Conservation (phyloP, 805 yeast species). For the Sugiyamaella marilandica region DNA sequence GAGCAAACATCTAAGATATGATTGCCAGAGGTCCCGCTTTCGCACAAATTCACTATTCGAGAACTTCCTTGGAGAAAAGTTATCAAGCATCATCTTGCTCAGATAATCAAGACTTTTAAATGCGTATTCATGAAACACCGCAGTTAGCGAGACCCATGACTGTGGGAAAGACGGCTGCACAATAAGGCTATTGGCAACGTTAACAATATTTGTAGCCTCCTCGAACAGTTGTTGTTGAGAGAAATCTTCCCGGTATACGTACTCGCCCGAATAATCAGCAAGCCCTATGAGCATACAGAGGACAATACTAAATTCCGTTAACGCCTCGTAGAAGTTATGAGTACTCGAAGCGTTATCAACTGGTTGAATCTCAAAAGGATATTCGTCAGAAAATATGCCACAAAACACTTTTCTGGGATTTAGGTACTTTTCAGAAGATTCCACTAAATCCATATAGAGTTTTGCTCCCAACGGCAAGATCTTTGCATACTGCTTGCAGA, state of each 20-base stretch:
- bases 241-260: neutral
- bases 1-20: conserved; percentile 53
- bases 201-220: neutral
- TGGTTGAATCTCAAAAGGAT: conserved; percentile 60
- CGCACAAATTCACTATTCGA: conserved; percentile 37
- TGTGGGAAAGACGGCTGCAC: conserved; percentile 32
- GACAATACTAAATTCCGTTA: conserved; percentile 64
- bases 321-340: conserved; percentile 62
- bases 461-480: conserved; percentile 29
- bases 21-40: conserved; percentile 57
- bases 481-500: conserved; percentile 28
- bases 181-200: neutral
- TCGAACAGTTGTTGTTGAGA: neutral
- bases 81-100: conserved; percentile 45
- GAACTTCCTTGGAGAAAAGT: conserved; percentile 50
- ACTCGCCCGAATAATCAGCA: conserved; percentile 17
- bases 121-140: conserved; percentile 30
- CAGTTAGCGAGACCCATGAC: conserved; percentile 63
- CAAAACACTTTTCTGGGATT: conserved; percentile 57
- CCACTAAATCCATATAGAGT: conserved; percentile 25
- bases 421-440: conserved; percentile 39
- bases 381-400: conserved; percentile 52
- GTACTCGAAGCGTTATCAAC: conserved; percentile 72
- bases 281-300: conserved; percentile 32
- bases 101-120: conserved; percentile 34